phyloP scores from a whole-genome alignment of 208 protist species.

The Vickermania ingenoplastis region DNA sequence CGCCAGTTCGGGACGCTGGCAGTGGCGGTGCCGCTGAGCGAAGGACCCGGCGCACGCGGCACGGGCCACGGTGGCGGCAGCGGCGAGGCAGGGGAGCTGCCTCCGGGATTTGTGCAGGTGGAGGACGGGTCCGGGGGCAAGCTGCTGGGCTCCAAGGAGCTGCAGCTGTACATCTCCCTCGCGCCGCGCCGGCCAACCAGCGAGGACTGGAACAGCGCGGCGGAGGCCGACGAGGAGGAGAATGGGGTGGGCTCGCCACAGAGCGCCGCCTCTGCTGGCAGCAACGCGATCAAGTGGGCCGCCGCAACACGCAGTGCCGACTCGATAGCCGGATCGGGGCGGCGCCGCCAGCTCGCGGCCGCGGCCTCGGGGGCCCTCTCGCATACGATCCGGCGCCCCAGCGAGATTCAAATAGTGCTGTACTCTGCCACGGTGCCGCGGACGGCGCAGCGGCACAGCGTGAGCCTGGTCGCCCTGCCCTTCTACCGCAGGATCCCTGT shows the following conservation, averaged over 20 bases:
- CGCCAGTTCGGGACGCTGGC: conserved; percentile 4
- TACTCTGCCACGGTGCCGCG: conserved; percentile 42
- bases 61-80: conserved; percentile 47
- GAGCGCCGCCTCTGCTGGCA: not conserved
- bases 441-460: conserved; percentile 57
- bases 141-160: not conserved
- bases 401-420: conserved; percentile 27
- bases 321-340: not conserved
- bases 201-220: conserved; percentile 8
- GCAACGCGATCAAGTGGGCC: not conserved
- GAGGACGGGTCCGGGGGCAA: not conserved
- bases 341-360: not conserved
- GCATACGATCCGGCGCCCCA: conserved; percentile 9
- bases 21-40: conserved; percentile 11
- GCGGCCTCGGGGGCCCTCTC: not conserved
- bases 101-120: not conserved
- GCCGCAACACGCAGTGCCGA: not conserved
- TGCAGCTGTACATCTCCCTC: conserved; percentile 1
- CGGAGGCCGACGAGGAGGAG: not conserved
- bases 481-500: conserved; percentile 54
- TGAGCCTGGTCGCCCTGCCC: conserved; percentile 46
- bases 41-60: conserved; percentile 16
- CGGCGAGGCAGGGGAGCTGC: conserved; percentile 19
- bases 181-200: conserved; percentile 4
- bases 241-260: not conserved